Conservation (phyloP, 1,139 yeast species). For the Oligophagozyma castellii region DNA sequence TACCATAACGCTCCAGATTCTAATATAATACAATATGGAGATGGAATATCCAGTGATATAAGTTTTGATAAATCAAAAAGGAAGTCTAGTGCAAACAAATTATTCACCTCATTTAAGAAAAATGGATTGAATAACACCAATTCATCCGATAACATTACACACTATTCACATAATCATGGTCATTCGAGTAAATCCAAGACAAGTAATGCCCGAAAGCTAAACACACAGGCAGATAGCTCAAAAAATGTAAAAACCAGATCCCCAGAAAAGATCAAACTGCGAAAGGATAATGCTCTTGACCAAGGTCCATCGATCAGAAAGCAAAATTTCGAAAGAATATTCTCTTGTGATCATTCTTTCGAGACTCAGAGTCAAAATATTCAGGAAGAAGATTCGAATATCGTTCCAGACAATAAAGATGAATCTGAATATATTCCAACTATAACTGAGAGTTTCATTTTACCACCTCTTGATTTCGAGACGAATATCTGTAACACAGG, state of each 20-base stretch:
- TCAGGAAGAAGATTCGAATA: too few species aligned
- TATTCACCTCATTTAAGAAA: neutral
- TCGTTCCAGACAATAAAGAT: too few species aligned
- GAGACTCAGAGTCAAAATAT: too few species aligned
- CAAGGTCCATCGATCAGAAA: neutral
- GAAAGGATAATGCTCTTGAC: conserved; percentile 3
- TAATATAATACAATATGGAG: too few species aligned
- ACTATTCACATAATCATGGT: conserved; percentile 1
- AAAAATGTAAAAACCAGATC: neutral
- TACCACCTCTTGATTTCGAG: neutral
- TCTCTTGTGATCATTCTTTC: neutral
- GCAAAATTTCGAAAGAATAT: neutral
- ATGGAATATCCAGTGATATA: conserved; percentile 1
- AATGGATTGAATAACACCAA: neutral
- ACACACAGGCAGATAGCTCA: too few species aligned
- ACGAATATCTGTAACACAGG: too few species aligned
- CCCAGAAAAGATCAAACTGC: conserved; percentile 1
- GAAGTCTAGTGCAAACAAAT: neutral
- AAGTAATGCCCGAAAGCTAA: neutral
- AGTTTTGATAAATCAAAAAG: neutral
- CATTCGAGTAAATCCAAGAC: too few species aligned
- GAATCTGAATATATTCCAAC: neutral
- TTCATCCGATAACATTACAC: neutral
- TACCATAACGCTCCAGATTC: too few species aligned
- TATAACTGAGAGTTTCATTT: conserved; percentile 1